Base-by-base conservation (phyloP, 352 stramenopile species). In the Phytophthora europaea region DNA sequence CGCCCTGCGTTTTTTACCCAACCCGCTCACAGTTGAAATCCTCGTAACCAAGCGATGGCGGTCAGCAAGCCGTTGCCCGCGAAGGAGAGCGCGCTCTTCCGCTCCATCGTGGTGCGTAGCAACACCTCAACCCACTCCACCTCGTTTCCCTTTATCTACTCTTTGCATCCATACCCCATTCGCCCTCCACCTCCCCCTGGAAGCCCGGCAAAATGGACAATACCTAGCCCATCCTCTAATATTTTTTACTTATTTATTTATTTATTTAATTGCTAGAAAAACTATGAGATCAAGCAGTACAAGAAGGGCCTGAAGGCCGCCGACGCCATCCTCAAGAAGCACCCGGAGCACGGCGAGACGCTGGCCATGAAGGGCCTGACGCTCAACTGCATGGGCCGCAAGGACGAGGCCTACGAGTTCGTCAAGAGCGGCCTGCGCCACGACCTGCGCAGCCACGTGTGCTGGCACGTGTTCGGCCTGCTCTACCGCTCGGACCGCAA, bases 271-370 rank as follows among this genome's bases (percentile, higher is more conserved):
- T 50, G 38, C 3, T 71, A 94, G 85, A 99, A 99, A 93, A 97
- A 96, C 75, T 99, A 99, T 80, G 98, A 99, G 83, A 91, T 88
- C 48, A 99, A 99, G 81, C 94, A 99, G 76, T 99, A 99, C 90
- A 99, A 99, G 83, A 99, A 99, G 75, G 97, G 95, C 4, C 79
- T 99, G 4, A 99, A 99, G 73, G 90, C 95, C 22, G 94, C 97
- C 28, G 95, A 97, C 47, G 69, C 85, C 4, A 98, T 99, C 70
- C 82, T 99, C 28, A 99, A 99, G 75, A 99, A 99, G 73, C 97
- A 96, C 76, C 98, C 98, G 8, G 97, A 99, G 20, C 97, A 99
- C 81, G 98, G 98, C 40, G 98, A 99, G 77, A 98, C 95, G 53
- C 79, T 99, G 18, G 95, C 96, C n/a, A 99, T 99, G 97, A 99